These are phyloP conservation scores for Globisporangium alternatum DNA, from an alignment of 352 stramenopile species.

Conservation along the genomic window DNA sequence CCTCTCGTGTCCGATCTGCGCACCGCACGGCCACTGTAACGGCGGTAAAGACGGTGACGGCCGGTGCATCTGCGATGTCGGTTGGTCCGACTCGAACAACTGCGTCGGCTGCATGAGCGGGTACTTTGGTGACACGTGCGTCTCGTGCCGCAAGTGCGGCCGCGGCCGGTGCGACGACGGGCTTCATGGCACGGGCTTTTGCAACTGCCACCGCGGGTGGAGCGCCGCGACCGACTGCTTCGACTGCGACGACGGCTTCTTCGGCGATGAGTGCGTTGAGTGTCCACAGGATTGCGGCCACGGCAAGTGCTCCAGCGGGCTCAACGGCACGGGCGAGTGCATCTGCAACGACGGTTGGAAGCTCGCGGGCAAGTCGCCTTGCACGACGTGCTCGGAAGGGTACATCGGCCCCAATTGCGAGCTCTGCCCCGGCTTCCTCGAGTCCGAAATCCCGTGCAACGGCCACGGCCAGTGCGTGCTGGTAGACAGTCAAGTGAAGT, in stretches of 20 bases:
- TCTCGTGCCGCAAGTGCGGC: constrained; percentile 72
- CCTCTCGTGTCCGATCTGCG: constrained; percentile 81
- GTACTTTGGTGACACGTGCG: constrained; percentile 75
- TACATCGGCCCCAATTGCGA: constrained; percentile 73
- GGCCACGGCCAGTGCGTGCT: constrained; percentile 71
- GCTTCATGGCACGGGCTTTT: constrained; percentile 67
- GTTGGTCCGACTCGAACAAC: constrained; percentile 87
- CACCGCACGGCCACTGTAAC: constrained; percentile 81
- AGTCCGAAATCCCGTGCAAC: constrained; percentile 69
- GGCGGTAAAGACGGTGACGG: constrained; percentile 78
- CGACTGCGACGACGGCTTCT: constrained; percentile 83
- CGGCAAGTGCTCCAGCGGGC: constrained; percentile 68
- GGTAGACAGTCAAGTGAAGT: constrained; percentile 46
- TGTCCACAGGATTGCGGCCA: constrained; percentile 77
- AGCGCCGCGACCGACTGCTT: constrained; percentile 74
- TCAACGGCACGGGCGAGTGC: constrained; percentile 77
- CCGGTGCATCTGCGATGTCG: constrained; percentile 79
- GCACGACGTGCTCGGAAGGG: constrained; percentile 67
- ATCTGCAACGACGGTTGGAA: constrained; percentile 74
- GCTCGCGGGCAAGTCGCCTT: constrained; percentile 57
- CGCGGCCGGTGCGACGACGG: constrained; percentile 81
- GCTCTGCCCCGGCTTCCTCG: constrained; percentile 68
- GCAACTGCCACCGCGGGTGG: constrained; percentile 81
- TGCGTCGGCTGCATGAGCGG: constrained; percentile 85
- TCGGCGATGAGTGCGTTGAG: constrained; percentile 58